Base-by-base conservation (phyloP, 305 asterid species). In the Fraxinus floribunda region DNA sequence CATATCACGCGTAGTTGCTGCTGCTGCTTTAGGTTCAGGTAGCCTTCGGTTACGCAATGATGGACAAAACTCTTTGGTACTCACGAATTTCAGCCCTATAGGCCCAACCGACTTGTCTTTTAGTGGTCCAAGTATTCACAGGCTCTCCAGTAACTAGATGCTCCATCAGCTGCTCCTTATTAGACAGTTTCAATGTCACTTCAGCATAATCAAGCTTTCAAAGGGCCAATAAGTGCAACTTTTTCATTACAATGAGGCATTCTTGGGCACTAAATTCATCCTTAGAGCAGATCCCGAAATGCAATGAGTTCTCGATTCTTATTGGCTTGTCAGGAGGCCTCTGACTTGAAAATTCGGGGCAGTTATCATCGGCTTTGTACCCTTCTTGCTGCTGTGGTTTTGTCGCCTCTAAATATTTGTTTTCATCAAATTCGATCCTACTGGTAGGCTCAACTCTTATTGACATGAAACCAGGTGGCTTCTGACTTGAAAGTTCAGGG, bases 31-130 rank as follows among this genome's bases (percentile, higher is more conserved):
- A 66, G 79, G 75, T 64, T 75, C 80, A 24, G 49, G 74, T 36
- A 76, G 88, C 41, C 88, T 81, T 77, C n/a, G 55, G 7, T 24
- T 22, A 78, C 81, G 82, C 9, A 39, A 62, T 15, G 85, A 86
- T 52, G 66, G 80, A 75, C 41, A 15, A 2, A 82, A 39, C 18
- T 81, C 87, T 70, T 83, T 78, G 52, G 75, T 4, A 7, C 35
- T 39, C 5, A 8, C n/a, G 8, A 64, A n/a, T 60, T 76, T 81
- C 76, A 41, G 29, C 80, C 44, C 86, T 29, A 41, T 72, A 24
- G 78, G 32, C 46, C 80, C 32, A 71, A 26, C 70, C 49, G 30
- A 41, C 4, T 76, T 84, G 68, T 24, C 73, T 66, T 24, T 66
- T 3, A 26, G 15, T 66, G 35, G 73, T 9, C 73, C 35, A 26